Evolutionary conservation across 495 filamentous ascomycete species (phyloP), one percentile per base, ranked within the genome.

Genomic region (Penicillium steckii): DNA sequence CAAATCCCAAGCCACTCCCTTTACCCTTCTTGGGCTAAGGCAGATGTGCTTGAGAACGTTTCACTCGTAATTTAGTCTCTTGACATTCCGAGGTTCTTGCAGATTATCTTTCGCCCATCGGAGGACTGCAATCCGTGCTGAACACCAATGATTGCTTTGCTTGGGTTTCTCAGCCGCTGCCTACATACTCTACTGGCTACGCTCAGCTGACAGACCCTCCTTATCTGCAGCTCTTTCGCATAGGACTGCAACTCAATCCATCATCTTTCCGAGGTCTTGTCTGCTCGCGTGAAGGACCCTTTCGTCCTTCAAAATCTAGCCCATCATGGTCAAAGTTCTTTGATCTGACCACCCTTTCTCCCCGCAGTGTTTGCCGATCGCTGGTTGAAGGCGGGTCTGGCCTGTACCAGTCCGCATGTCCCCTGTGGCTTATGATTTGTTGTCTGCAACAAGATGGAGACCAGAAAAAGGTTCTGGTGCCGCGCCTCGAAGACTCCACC

Each of bases 41-140:
- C 44, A 21, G 29, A 21, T 22, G 48, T 43, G 40, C 48, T 35
- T 19, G 40, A 51, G 48, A n/a, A n/a, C 48, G 38, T 51, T 51
- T 15, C 48, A 51, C 26, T 18, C 30, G 26, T 32, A 40, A 24
- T 8, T 10, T 32, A 42, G 7, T 18, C 7, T 19, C 8, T 19
- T 38, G 8, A 29, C 40, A 9, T 23, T 41, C 18, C 38, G 17
- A 21, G 38, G 10, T 19, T 41, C 8, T 23, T 23, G 38, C 38
- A 41, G 38, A 18, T 17, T 37, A 15, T n/a, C n/a, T 37, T 37
- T 15, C 13, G 12, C 15, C 33, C 33, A 15, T 19, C 53, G 53
- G 53, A 55, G 41, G 40, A 55, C 53, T 45, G 53, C 23, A 10
- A 45, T 50, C 53, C 53, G 53, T 50, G 1, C 13, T 21, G 6